Base-by-base conservation (phyloP, 148 eudicot species). In the Bassia scoparia region DNA sequence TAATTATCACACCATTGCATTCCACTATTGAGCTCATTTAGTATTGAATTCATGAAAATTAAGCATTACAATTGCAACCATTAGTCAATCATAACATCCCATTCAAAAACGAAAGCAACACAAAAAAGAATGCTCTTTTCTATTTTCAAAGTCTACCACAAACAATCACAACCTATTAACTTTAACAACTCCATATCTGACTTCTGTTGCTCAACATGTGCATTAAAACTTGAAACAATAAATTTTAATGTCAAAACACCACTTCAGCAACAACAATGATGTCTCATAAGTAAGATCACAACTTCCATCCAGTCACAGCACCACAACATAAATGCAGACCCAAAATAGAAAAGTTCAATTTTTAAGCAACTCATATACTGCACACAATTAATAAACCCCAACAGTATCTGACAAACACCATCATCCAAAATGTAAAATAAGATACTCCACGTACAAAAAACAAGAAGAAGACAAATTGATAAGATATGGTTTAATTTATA, bases 371-470 rank as follows among this genome's bases (percentile, higher is more conserved):
- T 4, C 13, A 41, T 49, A 49, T 12, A 64, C 48, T 49, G 41
- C 68, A 62, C 12, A 21, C 8, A 20, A 35, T 3, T 62, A 62
- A 62, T 18, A 20, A 58, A 52, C 4, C 37, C 61, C 31, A 15
- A 24, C 31, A 50, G 11, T 48, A 67, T 37, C 37, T n/a, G 38
- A 7, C 15, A 65, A n/a, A 7, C 17, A 78, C 68, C 74, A 67
- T 66, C 72, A 21, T 64, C 15, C 31, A 67, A 67, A 11, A 61
- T 15, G 2, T 33, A 29, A 12, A 17, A 43, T 21, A 29, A 62
- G 11, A 26, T 16, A 53, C 33, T 7, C 33, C 16, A 30, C 38
- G 62, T 17, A 10, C 37, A 12, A 15, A 2, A 69, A 9, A 18
- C 31, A 52, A n/a, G 48, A 49, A 21, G 20, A 15, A 18, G 54